These are phyloP conservation scores for Chrysanthemum seticuspe DNA, from an alignment of 129 eudicot species.

Conservation along the genomic window DNA sequence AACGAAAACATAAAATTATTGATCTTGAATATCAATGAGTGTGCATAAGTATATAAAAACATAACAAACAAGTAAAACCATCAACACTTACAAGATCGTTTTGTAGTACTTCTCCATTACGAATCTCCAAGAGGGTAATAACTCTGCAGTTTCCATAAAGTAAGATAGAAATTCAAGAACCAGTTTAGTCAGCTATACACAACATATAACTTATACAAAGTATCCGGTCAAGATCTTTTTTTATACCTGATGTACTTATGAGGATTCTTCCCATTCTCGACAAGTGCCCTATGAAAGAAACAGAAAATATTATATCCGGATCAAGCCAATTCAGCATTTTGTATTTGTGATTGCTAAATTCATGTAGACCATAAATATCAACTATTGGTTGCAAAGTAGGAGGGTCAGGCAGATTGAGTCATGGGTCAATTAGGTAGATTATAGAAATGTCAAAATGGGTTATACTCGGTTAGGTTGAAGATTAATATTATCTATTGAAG, in stretches of 20 bases:
- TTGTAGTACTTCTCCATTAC: conserved; percentile 60
- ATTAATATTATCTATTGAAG: too few relatives aligned
- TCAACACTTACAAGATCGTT: conserved; percentile 51
- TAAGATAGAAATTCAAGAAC: conserved; percentile 21
- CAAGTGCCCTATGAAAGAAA: conserved; percentile 56
- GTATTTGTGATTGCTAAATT: too few relatives aligned
- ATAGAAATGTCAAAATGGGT: too few relatives aligned
- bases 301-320: not conserved
- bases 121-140: conserved; percentile 69
- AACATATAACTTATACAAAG: conserved; percentile 48
- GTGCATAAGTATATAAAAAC: not conserved
- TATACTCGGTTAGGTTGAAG: too few relatives aligned
- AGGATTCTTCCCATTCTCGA: conserved; percentile 89
- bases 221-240: conserved; percentile 94
- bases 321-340: not conserved
- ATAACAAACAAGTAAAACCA: not conserved
- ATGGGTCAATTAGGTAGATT: too few relatives aligned
- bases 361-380: not conserved
- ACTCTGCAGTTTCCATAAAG: conserved; percentile 42
- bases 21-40: too few relatives aligned
- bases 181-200: not conserved
- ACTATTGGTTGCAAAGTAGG: too few relatives aligned
- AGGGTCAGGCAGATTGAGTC: too few relatives aligned
- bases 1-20: not conserved
- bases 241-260: conserved; percentile 86